A percentile compares a stretch with the other conserved stretches of the same genome.
phyloP scores from a whole-genome alignment of 1,139 yeast species.

The Sugiyamaella grinbergsii region DNA sequence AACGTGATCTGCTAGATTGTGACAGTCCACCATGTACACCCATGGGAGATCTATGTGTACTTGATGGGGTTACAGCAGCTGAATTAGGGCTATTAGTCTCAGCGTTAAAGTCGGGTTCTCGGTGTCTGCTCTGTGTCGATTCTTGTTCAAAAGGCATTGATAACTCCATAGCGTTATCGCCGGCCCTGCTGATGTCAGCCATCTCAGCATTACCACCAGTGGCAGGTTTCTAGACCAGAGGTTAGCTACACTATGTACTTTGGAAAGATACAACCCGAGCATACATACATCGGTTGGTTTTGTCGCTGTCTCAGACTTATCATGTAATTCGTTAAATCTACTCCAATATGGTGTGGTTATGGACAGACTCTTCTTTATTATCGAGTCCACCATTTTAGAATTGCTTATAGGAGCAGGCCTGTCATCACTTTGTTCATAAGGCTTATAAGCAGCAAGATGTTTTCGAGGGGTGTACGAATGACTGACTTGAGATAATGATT shows the following conservation, averaged over 20 bases:
- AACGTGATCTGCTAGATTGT: no score
- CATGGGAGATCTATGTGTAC: no score
- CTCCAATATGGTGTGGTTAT: constrained; percentile 7
- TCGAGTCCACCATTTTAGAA: background rate
- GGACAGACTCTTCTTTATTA: background rate
- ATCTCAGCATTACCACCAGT: background rate
- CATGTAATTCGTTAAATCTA: background rate
- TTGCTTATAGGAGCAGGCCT: background rate
- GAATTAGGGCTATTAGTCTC: no score
- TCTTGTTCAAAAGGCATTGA: no score
- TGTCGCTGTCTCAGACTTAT: background rate
- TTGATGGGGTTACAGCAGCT: no score
- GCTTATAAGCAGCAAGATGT: constrained; percentile 15
- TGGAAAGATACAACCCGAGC: no score
- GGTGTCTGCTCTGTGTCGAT: no score
- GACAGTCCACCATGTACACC: no score
- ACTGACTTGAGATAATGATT: constrained; percentile 20
- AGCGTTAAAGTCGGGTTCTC: no score
- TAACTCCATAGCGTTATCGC: background rate
- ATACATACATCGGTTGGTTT: background rate
- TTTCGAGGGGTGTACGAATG: constrained; percentile 23
- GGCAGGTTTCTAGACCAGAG: background rate
- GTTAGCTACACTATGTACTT: background rate
- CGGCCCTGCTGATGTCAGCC: background rate
- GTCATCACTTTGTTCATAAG: constrained; percentile 2